Conservation (phyloP, 805 yeast species). For the Spathaspora girioi region DNA sequence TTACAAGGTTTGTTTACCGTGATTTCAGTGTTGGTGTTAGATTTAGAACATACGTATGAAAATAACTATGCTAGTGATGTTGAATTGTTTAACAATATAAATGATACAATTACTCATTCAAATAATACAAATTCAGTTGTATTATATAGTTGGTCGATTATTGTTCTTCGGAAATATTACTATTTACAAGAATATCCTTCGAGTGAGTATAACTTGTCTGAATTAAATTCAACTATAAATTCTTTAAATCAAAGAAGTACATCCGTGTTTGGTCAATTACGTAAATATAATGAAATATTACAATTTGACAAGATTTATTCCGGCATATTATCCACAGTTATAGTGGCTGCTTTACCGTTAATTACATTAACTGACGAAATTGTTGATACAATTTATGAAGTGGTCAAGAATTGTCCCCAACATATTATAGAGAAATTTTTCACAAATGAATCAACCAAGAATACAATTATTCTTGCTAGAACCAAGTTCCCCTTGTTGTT, state of each 20-base stretch:
- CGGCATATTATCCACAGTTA: constrained; percentile 45
- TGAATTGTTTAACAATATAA: constrained; percentile 31
- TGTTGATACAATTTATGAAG: constrained; percentile 38
- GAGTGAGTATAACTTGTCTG: not conserved
- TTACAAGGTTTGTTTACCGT: constrained; percentile 48
- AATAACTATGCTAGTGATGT: constrained; percentile 39
- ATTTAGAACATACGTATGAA: constrained; percentile 49
- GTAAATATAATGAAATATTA: constrained; percentile 37
- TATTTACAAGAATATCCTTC: constrained; percentile 38
- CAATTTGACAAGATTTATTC: constrained; percentile 49
- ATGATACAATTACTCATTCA: constrained; percentile 33
- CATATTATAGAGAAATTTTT: constrained; percentile 44
- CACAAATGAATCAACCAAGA: constrained; percentile 38
- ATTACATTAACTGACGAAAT: constrained; percentile 43
- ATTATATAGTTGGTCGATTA: constrained; percentile 64
- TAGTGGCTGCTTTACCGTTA: constrained; percentile 47
- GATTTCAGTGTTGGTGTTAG: constrained; percentile 50
- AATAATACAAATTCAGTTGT: constrained; percentile 44
- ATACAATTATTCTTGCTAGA: constrained; percentile 49
- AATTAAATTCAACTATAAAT: constrained; percentile 19
- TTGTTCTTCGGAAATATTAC: constrained; percentile 49
- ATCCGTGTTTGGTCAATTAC: constrained; percentile 44
- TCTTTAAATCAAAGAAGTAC: constrained; percentile 38
- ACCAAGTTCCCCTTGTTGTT: constrained; percentile 74
- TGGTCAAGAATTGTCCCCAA: constrained; percentile 44